Percentiles rank a stretch among this genome's conserved stretches.
These are phyloP conservation scores for Podospora anserina DNA, from an alignment of 495 filamentous ascomycete genomes.

Conservation along the genomic window DNA sequence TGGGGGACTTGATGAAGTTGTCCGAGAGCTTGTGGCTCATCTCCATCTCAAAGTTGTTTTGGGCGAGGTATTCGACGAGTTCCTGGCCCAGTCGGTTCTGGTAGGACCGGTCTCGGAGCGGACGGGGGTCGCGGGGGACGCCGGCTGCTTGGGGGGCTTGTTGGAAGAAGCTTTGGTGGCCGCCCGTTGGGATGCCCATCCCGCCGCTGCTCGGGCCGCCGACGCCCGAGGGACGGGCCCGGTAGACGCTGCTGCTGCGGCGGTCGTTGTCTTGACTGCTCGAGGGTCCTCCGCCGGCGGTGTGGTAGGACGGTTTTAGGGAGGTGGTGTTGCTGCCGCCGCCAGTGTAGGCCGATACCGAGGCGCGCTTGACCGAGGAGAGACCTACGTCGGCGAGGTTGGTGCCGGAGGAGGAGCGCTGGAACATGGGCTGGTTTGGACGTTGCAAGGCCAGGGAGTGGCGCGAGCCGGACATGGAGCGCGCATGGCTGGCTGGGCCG, in stretches of 20 bases:
- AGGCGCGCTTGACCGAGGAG: constrained; percentile 82
- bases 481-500: constrained; percentile 59
- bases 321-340: constrained; percentile 68
- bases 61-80: constrained; percentile 82
- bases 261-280: constrained; percentile 53
- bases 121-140: constrained; percentile 82
- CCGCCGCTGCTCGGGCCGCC: constrained; percentile 27
- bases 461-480: constrained; percentile 75
- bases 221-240: constrained; percentile 56
- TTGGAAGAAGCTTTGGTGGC: constrained; percentile 88
- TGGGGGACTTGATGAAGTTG: constrained; percentile 87
- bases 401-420: constrained; percentile 74
- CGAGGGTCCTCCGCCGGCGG: constrained; percentile 37
- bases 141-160: constrained; percentile 74
- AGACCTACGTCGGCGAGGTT: constrained; percentile 73
- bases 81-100: constrained; percentile 82
- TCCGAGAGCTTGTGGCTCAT: constrained; percentile 88
- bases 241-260: constrained; percentile 87
- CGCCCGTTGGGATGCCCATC: constrained; percentile 35
- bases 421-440: constrained; percentile 79
- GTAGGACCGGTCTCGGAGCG: constrained; percentile 75
- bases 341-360: constrained; percentile 62
- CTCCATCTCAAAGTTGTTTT: constrained; percentile 93
- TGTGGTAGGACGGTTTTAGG: constrained; percentile 43
- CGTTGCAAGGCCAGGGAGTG: constrained; percentile 78